Conservation (phyloP, 2,329 filamentous ascomycete genomes). For the Ophidiomyces ophidiicola region DNA sequence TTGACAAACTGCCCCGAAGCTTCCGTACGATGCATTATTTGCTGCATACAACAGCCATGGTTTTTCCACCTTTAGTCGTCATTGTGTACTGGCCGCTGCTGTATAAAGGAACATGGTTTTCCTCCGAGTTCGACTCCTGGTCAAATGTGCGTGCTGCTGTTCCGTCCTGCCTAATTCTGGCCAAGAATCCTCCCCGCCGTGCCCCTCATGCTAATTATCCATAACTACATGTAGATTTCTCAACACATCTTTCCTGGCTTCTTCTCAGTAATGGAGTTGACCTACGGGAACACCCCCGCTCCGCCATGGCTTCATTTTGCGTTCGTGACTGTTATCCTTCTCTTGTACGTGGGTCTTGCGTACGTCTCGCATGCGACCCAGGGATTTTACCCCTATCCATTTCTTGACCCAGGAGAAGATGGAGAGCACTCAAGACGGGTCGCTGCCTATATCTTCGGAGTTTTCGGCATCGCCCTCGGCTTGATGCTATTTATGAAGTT, state of each 20-base stretch:
- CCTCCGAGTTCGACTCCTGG: slow-evolving; percentile 43
- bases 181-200: background rate
- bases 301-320: slow-evolving; percentile 54
- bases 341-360: slow-evolving; percentile 59
- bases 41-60: slow-evolving; percentile 51
- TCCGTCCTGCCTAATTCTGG: background rate
- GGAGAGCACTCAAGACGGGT: slow-evolving; percentile 36
- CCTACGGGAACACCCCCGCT: slow-evolving; percentile 53
- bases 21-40: slow-evolving; percentile 55
- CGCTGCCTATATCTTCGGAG: slow-evolving; percentile 50
- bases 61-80: slow-evolving; percentile 57
- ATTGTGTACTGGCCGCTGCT: slow-evolving; percentile 58
- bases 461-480: slow-evolving; percentile 9
- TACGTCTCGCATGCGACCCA: slow-evolving; percentile 60
- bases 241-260: slow-evolving; percentile 62
- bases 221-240: slow-evolving; percentile 39
- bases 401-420: slow-evolving; percentile 51
- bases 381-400: slow-evolving; percentile 64
- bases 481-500: background rate
- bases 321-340: slow-evolving; percentile 57
- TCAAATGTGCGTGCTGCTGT: slow-evolving; percentile 28
- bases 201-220: background rate
- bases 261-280: slow-evolving; percentile 65
- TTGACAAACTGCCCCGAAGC: slow-evolving; percentile 47
- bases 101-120: slow-evolving; percentile 43